Evolutionary conservation across 176 grass and related monocot genomes (phyloP), one percentile per base, ranked within the genome.

Genomic region (Ensete glaucum): DNA sequence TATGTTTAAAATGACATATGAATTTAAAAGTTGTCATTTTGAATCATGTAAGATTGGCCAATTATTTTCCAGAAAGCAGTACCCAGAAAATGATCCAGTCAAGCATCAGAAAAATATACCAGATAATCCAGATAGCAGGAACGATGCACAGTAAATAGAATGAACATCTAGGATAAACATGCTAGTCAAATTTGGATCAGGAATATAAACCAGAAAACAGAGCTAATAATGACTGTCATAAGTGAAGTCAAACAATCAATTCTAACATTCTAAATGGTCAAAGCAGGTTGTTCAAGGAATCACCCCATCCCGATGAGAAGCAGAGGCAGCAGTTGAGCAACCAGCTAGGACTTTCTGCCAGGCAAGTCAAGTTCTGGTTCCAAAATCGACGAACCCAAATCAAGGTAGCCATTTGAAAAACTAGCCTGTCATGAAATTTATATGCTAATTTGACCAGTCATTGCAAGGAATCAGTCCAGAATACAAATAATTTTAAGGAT

Each of bases 291-390:
- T 97, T 93, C 75, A 93, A 89, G 52, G 90, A 90, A 24, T 93
- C 88, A 9, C 90, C 88, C n/a, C 93, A 93, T 84, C 90, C 93
- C 65, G 93, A 97, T 56, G 93, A 93, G 80, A 88, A 75, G 52
- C 87, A 97, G 80, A 81, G 90, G 56, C 90, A 91, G 56, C 80
- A 87, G 53, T 73, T 96, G 20, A 88, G 93, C 79, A 83, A 80
- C 67, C 80, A 97, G 67, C 82, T 91, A 10, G 88, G 90, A 34
- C 85, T 93, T 50, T 89, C 94, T 50, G 73, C 85, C 3, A 79
- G 88, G 20, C 94, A 97, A 80, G 93, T 97, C 67, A 97, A 97
- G 80, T 93, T 93, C 65, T 97, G 94, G 94, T 97, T 97, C 75
- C 94, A 97, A 76, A 97, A 97, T 58, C 85, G 90, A 65, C 79